Evolutionary conservation across 2,329 filamentous ascomycete genomes (phyloP).

Genomic region (Scortechinia acanthostroma): DNA sequence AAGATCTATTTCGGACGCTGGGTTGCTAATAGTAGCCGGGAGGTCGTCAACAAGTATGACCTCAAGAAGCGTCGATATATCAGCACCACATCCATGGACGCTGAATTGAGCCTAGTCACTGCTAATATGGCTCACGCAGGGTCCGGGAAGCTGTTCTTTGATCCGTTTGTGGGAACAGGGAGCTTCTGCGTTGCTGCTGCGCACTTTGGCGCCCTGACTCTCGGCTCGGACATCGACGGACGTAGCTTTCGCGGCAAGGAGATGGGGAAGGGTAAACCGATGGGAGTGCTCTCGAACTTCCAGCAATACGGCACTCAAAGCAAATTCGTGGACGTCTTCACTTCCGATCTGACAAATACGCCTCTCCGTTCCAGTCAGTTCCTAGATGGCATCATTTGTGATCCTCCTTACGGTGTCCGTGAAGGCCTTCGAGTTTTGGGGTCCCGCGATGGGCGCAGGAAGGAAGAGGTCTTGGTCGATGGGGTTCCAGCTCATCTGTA

Average conservation of each 20-base stretch:
- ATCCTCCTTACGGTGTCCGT: constrained; percentile 63
- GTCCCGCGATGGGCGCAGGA: constrained; percentile 27
- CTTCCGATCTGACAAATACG: constrained; percentile 56
- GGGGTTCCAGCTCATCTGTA: constrained; percentile 43
- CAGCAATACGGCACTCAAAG: constrained; percentile 44
- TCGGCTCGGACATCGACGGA: constrained; percentile 61
- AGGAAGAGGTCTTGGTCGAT: constrained; percentile 37
- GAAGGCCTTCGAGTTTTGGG: constrained; percentile 63
- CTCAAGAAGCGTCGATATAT: constrained; percentile 64
- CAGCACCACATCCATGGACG: constrained; percentile 67
- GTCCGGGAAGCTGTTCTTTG: constrained; percentile 54
- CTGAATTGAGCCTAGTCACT: constrained; percentile 56
- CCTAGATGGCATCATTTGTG: constrained; percentile 60
- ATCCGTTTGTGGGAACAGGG: constrained; percentile 65
- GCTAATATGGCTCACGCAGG: constrained; percentile 55
- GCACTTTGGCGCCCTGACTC: constrained; percentile 51
- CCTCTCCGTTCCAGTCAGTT: constrained; percentile 37
- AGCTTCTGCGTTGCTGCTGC: constrained; percentile 58
- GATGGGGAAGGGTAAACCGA: background rate
- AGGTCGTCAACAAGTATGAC: constrained; percentile 46
- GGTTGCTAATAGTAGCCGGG: constrained; percentile 40
- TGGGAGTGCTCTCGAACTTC: constrained; percentile 47
- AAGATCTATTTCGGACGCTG: constrained; percentile 41
- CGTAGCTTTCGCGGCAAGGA: constrained; percentile 48
- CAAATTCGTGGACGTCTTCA: constrained; percentile 47